A percentile compares a stretch with the other conserved stretches of the same genome.
phyloP scores from a whole-genome alignment of 2,329 filamentous ascomycete species.

The Coleophoma eucalyptorum region DNA sequence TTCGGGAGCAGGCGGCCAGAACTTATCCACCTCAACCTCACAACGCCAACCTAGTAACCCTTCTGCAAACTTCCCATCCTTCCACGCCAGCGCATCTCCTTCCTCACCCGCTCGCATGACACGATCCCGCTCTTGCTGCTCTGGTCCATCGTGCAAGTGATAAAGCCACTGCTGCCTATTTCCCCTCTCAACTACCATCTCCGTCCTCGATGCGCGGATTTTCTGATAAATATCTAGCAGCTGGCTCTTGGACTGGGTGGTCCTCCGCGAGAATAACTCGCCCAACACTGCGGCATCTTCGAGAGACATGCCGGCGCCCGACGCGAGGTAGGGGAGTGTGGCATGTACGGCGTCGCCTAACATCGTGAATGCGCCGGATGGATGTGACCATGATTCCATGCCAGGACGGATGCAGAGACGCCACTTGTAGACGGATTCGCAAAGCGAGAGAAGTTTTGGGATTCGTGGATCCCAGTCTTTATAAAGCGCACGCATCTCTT shows the following conservation, averaged over 20 bases:
- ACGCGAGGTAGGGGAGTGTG: conserved; percentile 58
- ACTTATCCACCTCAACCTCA: conserved; percentile 27
- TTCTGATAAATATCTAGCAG: conserved; percentile 48
- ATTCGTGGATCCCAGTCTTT: conserved; percentile 42
- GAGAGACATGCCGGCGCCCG: conserved; percentile 53
- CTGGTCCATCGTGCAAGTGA: conserved; percentile 49
- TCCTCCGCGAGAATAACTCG: conserved; percentile 41
- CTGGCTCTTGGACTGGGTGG: conserved; percentile 27
- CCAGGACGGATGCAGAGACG: conserved; percentile 51
- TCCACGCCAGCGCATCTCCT: conserved; percentile 37
- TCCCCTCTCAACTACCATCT: conserved; percentile 54
- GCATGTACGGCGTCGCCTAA: conserved; percentile 63
- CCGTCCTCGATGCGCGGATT: conserved; percentile 53
- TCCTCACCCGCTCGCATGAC: conserved; percentile 33
- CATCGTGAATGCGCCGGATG: conserved; percentile 51
- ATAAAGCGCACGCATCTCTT: conserved; percentile 37
- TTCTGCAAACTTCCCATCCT: conserved; percentile 32
- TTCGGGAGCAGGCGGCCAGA: not conserved
- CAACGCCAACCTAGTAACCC: conserved; percentile 34
- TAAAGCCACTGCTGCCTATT: conserved; percentile 59
- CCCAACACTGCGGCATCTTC: conserved; percentile 58
- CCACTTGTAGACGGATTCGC: conserved; percentile 58
- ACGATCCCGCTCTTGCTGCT: conserved; percentile 52
- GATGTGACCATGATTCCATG: conserved; percentile 53
- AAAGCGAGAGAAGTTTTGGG: conserved; percentile 51